These are phyloP conservation scores for Fusarium sp. DNA, from an alignment of 2,329 filamentous ascomycete genomes.

Conservation along the genomic window DNA sequence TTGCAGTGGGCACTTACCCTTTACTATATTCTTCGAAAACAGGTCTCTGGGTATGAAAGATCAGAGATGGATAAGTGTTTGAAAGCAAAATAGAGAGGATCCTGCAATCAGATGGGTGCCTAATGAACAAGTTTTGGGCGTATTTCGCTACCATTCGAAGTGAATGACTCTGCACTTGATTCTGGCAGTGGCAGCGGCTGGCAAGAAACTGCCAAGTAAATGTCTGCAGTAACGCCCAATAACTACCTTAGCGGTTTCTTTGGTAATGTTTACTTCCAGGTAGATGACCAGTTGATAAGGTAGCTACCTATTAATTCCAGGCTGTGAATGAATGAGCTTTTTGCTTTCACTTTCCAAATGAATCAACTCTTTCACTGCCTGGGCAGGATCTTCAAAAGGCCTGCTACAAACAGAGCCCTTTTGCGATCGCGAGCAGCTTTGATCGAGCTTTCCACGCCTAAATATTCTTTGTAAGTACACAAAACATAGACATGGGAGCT, in stretches of 20 bases:
- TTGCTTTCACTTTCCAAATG: slow-evolving; percentile 2
- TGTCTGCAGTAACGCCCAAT: slow-evolving; percentile 1
- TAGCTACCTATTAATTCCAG: neutral
- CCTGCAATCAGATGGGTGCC: neutral
- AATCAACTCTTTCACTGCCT: slow-evolving; percentile 25
- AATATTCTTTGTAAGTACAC: neutral
- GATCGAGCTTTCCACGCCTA: slow-evolving; percentile 9
- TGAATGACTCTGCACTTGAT: neutral
- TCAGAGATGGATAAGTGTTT: neutral
- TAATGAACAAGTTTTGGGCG: neutral
- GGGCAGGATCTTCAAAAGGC: slow-evolving; percentile 36
- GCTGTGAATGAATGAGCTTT: slow-evolving; percentile 2
- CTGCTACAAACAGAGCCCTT: slow-evolving; percentile 36
- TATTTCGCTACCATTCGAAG: neutral
- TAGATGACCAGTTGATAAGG: neutral
- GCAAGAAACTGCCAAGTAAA: slow-evolving; percentile 16
- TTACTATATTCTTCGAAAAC: neutral
- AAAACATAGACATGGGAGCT: neutral
- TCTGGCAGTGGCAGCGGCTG: slow-evolving; percentile 30
- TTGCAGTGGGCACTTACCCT: slow-evolving; percentile 4
- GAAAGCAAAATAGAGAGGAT: neutral
- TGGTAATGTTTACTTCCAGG: neutral
- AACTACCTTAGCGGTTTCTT: neutral
- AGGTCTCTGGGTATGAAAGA: neutral
- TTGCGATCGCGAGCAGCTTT: slow-evolving; percentile 34